Percentiles rank a stretch among this genome's conserved stretches.
Conservation (phyloP, 768 basidiomycete species). For the Terana coerulea region DNA sequence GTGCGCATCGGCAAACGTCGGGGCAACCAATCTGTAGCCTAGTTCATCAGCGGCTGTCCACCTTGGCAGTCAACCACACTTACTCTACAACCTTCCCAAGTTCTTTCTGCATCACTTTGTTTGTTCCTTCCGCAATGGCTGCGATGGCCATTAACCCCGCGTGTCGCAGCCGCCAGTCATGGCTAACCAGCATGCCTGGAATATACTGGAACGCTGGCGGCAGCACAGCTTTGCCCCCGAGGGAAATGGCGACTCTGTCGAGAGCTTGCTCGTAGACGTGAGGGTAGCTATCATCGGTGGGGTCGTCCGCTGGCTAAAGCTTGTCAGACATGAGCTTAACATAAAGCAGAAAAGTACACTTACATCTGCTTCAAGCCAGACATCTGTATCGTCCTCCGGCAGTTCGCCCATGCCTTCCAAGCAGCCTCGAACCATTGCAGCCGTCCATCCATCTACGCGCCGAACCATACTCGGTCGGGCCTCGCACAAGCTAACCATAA, state of each 20-base stretch:
- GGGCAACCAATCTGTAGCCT: slow-evolving; percentile 57
- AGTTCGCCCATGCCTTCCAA: slow-evolving; percentile 81
- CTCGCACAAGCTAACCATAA: slow-evolving; percentile 81
- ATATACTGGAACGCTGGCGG: slow-evolving; percentile 82
- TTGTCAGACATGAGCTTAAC: not conserved
- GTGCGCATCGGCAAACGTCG: slow-evolving; percentile 76
- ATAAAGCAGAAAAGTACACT: slow-evolving; percentile 21
- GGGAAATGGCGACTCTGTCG: slow-evolving; percentile 75
- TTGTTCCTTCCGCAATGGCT: slow-evolving; percentile 80
- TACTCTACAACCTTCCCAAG: slow-evolving; percentile 80
- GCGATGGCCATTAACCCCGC: slow-evolving; percentile 88
- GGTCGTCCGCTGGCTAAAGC: slow-evolving; percentile 56
- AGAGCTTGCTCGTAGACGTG: slow-evolving; percentile 80
- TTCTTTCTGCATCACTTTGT: slow-evolving; percentile 77
- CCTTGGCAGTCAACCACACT: slow-evolving; percentile 20
- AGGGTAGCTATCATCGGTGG: slow-evolving; percentile 63
- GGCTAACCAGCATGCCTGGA: slow-evolving; percentile 74
- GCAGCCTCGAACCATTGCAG: slow-evolving; percentile 67
- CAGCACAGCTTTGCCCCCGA: slow-evolving; percentile 72
- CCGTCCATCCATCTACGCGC: slow-evolving; percentile 67
- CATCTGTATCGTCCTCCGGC: slow-evolving; percentile 53
- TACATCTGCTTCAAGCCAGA: slow-evolving; percentile 77
- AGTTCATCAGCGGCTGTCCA: not conserved
- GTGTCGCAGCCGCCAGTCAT: slow-evolving; percentile 83
- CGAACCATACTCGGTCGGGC: slow-evolving; percentile 66